Evolutionary conservation across 257 asterid species (phyloP), one percentile per base, ranked within the genome.

Genomic region (Solanum gracilifrons): DNA sequence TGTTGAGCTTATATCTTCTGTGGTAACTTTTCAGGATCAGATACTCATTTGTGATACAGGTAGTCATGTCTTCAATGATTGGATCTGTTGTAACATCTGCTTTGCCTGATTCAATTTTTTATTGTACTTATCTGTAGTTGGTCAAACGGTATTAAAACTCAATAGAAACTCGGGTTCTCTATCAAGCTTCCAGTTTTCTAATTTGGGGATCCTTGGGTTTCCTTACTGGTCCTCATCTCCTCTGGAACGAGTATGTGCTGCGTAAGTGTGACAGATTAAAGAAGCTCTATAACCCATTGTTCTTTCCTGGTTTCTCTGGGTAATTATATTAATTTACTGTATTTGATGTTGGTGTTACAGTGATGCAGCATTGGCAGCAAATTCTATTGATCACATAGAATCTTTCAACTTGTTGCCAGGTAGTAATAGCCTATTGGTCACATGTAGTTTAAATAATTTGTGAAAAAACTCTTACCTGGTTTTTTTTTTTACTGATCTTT

Each of bases 211-310:
- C 90, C 94, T 97, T 89, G 99, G 99, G 87, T 93, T 97, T 89
- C 98, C 99, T 83, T 95, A 93, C 90, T 97, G 99, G 99, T 90
- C 94, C n/a, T 77, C 93, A 71, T 90, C 87, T 86, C 91, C 98
- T 88, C 90, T 94, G 86, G 99, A 95, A 90, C 88, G 89, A 82
- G 96, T 93, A 69, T 95, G 88, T 88, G 85, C 96, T 62, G 84
- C 36, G 99, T 95, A 91, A 93, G 97, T 91, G 84, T 46, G 36
- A 37, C 75, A 13, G 12, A 33, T 86, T 58, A 62, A 74, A 82
- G 43, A 86, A 31, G 21, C 68, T 82, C 43, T 31, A 23, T 15
- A 25, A 20, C 25, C 29, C 18, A 20, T 86, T 55, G 46, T 29
- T 71, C 82, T 86, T 51, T 72, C 75, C 71, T 64, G 3, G 36